Base-by-base conservation (phyloP, 306 rosid species). In the Sesbania bispinosa region DNA sequence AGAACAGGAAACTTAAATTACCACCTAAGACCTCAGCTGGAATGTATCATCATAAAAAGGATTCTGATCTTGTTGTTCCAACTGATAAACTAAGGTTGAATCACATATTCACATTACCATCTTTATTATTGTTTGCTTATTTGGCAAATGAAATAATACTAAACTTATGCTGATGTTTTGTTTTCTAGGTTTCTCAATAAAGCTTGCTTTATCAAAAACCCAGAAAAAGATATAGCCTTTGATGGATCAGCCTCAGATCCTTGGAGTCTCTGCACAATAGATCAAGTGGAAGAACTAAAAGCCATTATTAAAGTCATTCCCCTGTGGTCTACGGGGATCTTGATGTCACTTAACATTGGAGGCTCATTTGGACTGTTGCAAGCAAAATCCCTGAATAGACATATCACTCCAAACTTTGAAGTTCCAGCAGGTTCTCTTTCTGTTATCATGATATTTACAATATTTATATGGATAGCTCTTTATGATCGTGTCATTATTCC, bases 221-320 rank as follows among this genome's bases (percentile, higher is more conserved):
- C 59, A 10, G 89, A 80, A 53, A 27, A 78, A 16, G 96, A 87
- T n/a, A 45, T 83, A 46, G 64, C 65, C 38, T 58, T 71, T 4
- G 90, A 84, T 48, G 91, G 89, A 2, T 82, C 76, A 26, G 93
- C 88, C 27, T 13, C 62, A 61, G 39, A 87, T 85, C 87, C 90
- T 1, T 88, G 94, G 96, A 81, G 74, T 50, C 83, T 90, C 4
- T 90, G 94, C 85, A 81, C 90, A 19, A 38, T 76, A 16, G 83
- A 81, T 64, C 79, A 90, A 81, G 92, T 84, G 7, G 94, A 90
- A 74, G 89, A 86, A 59, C 86, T 90, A 0, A 90, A 88, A 55
- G 78, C 87, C 18, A 85, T 90, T 7, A 21, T 90, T 11, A 82
- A 67, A 76, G 86, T 90, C 3, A 79, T 90, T 10, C 92, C 96